Conservation (phyloP, 202 grass and related monocot species). For the Eragrostis tef region DNA sequence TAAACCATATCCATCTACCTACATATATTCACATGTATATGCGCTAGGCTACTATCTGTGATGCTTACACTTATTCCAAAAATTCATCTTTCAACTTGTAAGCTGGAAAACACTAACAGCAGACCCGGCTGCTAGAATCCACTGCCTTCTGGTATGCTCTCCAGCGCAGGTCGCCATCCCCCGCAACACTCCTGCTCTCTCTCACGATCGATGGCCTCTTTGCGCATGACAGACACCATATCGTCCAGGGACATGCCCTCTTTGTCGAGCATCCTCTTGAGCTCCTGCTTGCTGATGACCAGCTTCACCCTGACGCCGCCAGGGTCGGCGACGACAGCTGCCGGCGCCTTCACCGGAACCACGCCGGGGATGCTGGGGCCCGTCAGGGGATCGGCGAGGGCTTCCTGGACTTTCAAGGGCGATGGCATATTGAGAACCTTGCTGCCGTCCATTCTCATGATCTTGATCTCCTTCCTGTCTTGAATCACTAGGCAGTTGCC, state of each 20-base stretch:
- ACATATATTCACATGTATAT: conserved; percentile 22
- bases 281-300: conserved; percentile 72
- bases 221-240: conserved; percentile 55
- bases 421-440: conserved; percentile 37
- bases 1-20: neutral
- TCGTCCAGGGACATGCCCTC: conserved; percentile 53
- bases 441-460: conserved; percentile 50
- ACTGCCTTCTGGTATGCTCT: conserved; percentile 81
- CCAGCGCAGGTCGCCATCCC: conserved; percentile 71
- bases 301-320: conserved; percentile 66
- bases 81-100: neutral
- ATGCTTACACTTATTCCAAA: conserved; percentile 36
- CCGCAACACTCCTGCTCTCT: conserved; percentile 26
- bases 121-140: conserved; percentile 38
- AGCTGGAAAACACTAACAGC: neutral
- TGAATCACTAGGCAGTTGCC: conserved; percentile 73
- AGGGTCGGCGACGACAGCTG: neutral
- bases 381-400: neutral
- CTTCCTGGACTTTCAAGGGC: conserved; percentile 30
- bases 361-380: neutral
- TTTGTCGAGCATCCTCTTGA: conserved; percentile 64
- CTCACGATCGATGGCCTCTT: neutral
- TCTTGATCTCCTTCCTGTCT: conserved; percentile 59
- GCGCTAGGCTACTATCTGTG: neutral
- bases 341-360: conserved; percentile 12